phyloP scores from a whole-genome alignment of 139 green algal species.

The Ettlia oleoabundans region DNA sequence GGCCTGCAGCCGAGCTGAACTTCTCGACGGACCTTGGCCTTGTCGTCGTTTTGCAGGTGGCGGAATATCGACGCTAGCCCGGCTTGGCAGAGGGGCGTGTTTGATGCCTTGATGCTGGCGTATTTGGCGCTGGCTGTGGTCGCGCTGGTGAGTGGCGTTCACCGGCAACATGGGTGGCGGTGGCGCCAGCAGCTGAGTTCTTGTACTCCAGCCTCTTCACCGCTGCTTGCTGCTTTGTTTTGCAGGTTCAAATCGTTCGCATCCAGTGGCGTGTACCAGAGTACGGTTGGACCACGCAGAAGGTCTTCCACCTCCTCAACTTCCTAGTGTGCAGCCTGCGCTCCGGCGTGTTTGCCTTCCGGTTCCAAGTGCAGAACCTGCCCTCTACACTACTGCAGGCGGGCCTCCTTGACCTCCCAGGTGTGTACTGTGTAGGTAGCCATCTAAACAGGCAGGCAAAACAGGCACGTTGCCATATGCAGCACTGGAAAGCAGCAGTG shows the following conservation, averaged over 20 bases:
- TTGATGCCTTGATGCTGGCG: conserved; percentile 63
- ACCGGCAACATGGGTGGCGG: neutral
- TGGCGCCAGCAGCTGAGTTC: neutral
- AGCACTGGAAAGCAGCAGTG: neutral
- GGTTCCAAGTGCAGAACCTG: conserved; percentile 55
- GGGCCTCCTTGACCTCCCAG: conserved; percentile 88
- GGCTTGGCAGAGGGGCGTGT: conserved; percentile 61
- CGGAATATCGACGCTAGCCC: conserved; percentile 38
- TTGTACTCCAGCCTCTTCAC: neutral
- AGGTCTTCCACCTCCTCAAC: conserved; percentile 99
- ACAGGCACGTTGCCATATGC: neutral
- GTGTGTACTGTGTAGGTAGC: conserved; percentile 39
- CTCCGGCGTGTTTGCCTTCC: conserved; percentile 80
- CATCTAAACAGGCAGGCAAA: too few species aligned
- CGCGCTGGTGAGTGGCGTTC: conserved; percentile 63
- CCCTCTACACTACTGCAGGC: conserved; percentile 47
- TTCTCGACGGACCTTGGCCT: too few species aligned
- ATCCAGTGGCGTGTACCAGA: conserved; percentile 96
- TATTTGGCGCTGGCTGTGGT: conserved; percentile 72
- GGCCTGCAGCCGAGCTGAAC: too few species aligned
- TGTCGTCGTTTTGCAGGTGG: conserved; percentile 36
- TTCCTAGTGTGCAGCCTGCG: conserved; percentile 82
- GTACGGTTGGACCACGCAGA: conserved; percentile 99
- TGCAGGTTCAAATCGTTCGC: conserved; percentile 81
- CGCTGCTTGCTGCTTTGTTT: neutral